phyloP scores from a whole-genome alignment of 2,329 filamentous ascomycete species.

The Monosporascus sp. region DNA sequence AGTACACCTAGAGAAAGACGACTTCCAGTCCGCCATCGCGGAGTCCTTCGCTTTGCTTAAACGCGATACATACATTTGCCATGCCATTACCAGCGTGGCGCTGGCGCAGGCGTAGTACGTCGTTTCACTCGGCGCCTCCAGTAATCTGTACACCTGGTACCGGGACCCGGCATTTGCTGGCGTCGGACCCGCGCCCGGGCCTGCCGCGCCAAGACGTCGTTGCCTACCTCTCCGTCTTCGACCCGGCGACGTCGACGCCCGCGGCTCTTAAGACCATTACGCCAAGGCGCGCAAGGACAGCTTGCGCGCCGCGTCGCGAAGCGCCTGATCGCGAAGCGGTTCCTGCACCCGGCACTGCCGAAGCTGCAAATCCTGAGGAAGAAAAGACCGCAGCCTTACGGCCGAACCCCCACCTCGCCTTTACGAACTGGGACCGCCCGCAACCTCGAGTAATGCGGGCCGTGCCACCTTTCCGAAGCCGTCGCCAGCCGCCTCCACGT shows the following conservation, averaged over 20 bases:
- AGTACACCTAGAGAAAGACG: conserved; percentile 29
- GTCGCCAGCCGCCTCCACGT: conserved; percentile 57
- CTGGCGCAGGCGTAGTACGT: conserved; percentile 43
- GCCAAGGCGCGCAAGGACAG: conserved; percentile 49
- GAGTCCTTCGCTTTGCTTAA: conserved; percentile 38
- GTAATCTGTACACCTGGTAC: conserved; percentile 48
- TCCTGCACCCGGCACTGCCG: conserved; percentile 40
- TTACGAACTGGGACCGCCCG: conserved; percentile 63
- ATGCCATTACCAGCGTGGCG: conserved; percentile 44
- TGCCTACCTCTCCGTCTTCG: conserved; percentile 64
- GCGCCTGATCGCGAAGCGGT: conserved; percentile 36
- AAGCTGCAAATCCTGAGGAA: conserved; percentile 39
- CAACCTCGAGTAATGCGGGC: conserved; percentile 60
- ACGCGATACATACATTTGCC: conserved; percentile 43
- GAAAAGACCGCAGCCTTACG: conserved; percentile 7
- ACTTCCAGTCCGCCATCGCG: conserved; percentile 39
- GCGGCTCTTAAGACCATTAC: conserved; percentile 58
- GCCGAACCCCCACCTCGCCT: conserved; percentile 60
- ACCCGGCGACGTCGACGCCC: conserved; percentile 50
- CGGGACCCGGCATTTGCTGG: conserved; percentile 17
- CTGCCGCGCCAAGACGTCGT: conserved; percentile 53
- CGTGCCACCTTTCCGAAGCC: conserved; percentile 43
- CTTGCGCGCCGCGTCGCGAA: conserved; percentile 44
- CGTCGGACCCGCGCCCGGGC: conserved; percentile 20
- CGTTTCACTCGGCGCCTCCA: conserved; percentile 36